Evolutionary conservation across 2,329 filamentous ascomycete genomes (phyloP), one percentile per base, ranked within the genome.

Genomic region (Chaetomiaceae sp.): DNA sequence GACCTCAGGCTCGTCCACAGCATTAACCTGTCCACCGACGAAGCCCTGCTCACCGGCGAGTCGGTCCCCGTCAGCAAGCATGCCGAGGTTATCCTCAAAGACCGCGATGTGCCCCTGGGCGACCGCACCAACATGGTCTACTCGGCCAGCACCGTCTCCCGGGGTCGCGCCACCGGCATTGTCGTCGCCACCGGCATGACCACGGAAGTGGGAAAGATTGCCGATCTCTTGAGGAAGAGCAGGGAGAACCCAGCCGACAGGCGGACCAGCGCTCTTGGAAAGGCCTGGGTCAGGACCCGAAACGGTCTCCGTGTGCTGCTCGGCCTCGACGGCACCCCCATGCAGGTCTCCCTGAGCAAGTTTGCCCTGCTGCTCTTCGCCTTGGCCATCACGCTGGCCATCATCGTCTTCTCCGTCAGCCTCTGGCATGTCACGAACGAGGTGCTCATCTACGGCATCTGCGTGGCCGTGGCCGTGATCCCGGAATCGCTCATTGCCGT

Each of bases 11-110:
- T 84, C 19, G 69, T 85, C 57, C 78, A 85, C 58, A 81, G 79
- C 53, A 82, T 90, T 70, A 91, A 91, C 68, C 72, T 89, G 55
- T 86, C 85, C 46, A 87, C 85, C 59, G 88, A 95, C 57, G 86
- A 89, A 68, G 84, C 86, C 12, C 77, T 88, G 54, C 78, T 89
- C 36, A 90, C 87, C 14, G 87, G 87, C 58, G 87, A 90, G 71
- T 87, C 86, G 33, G 69, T 87, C 6, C 83, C 86, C 54, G 83
- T 87, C 51, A 80, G 75, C 74, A 85, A 89, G 72, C 75, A 81
- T 62, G 72, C 81, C n/a, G 75, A 82, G 33, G 69, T 83, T 43
- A 76, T 85, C 47, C 71, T 59, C 43, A 57, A 75, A 38, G 73
- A 78, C 54, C 63, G 68, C 36, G 74, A 80, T 33, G 76, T 85